phyloP scores from a whole-genome alignment of 495 filamentous ascomycete species.

The Neurospora sp. region DNA sequence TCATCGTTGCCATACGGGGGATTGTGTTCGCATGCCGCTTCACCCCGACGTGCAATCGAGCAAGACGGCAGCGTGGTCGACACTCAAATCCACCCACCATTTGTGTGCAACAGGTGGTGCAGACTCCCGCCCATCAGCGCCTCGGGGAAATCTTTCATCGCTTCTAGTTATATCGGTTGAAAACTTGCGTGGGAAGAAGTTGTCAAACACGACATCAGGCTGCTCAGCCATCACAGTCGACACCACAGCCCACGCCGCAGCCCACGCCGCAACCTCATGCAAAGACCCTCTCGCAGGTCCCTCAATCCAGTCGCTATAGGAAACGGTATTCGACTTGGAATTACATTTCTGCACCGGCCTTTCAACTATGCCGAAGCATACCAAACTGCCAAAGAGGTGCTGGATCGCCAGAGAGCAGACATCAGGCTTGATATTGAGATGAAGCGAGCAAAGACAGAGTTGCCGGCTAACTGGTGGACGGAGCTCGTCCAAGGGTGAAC shows the following conservation, averaged over 20 bases:
- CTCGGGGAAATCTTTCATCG: no score
- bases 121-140: not conserved
- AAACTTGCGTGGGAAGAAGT: no score
- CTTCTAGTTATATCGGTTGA: no score
- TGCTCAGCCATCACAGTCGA: not conserved
- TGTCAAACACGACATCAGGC: not conserved
- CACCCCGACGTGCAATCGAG: no score
- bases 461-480: no score
- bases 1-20: no score
- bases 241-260: not conserved
- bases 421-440: slow-evolving; percentile 18
- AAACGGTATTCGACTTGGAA: no score
- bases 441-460: slow-evolving; percentile 10
- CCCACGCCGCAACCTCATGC: not conserved
- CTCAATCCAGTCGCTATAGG: not conserved
- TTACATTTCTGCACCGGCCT: no score
- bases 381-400: slow-evolving; percentile 9
- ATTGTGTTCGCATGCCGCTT: no score
- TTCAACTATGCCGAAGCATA: slow-evolving; percentile 15
- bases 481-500: no score
- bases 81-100: no score
- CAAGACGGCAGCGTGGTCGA: no score
- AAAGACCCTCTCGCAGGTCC: not conserved
- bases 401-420: slow-evolving; percentile 16
- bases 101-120: not conserved